Conservation (phyloP, 768 basidiomycete species). For the Exidia glandulosa region DNA sequence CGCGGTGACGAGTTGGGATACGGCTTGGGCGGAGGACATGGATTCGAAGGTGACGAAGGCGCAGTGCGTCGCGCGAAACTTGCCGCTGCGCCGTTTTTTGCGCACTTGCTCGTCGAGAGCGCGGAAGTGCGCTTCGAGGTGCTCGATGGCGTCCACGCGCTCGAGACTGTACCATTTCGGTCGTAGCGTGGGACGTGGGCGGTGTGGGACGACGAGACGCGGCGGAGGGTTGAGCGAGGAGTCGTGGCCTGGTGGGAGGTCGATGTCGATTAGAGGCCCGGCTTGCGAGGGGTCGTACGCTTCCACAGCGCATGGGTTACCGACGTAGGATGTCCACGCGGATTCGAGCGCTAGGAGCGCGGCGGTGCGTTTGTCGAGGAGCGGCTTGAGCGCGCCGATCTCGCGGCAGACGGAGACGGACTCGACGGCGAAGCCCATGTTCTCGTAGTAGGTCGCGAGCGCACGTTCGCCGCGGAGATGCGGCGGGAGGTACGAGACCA, state of each 20-base stretch:
- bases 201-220: constrained; percentile 63
- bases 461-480: constrained; percentile 78
- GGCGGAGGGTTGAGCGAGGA: constrained; percentile 40
- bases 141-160: constrained; percentile 83
- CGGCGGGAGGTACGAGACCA: constrained; percentile 75
- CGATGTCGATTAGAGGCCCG: constrained; percentile 30
- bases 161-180: constrained; percentile 54
- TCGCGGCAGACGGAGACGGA: constrained; percentile 85
- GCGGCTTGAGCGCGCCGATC: constrained; percentile 54
- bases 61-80: constrained; percentile 68
- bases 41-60: constrained; percentile 97
- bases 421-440: constrained; percentile 78
- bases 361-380: constrained; percentile 72
- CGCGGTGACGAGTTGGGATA: constrained; percentile 72
- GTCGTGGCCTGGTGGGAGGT: constrained; percentile 30
- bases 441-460: constrained; percentile 89
- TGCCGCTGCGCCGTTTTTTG: constrained; percentile 55
- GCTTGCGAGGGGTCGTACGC: constrained; percentile 65
- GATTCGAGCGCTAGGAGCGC: constrained; percentile 69
- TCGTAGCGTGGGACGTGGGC: constrained; percentile 63
- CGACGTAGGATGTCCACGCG: constrained; percentile 86
- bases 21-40: constrained; percentile 91
- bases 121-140: constrained; percentile 68
- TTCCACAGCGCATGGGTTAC: constrained; percentile 82
- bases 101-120: constrained; percentile 77